Evolutionary conservation across 805 yeast species (phyloP), one percentile per base, ranked within the genome.

Genomic region (Wickerhamomyces alni): DNA sequence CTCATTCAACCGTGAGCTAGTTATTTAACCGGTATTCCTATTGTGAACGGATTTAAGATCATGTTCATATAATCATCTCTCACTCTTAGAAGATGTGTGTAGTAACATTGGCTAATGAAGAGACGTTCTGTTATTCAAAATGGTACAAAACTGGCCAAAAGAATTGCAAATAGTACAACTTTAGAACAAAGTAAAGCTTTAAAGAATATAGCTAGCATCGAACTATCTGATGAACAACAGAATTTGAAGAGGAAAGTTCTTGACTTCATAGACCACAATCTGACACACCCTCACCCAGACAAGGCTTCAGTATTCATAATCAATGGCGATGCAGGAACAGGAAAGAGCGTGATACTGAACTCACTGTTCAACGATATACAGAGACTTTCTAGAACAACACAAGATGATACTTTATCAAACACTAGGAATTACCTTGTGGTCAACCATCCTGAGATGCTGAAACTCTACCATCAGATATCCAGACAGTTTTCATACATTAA

Each of bases 281-380:
- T 68, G 10, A 26, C 36, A 2, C 34, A 41, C 1, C 30, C 36
- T 15, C 3, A 31, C 9, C n/a, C 36, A 3, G 45, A 41, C 22
- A 46, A 39, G 29, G 54, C 69, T 1, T 55, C 69, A 0, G 57
- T 66, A 45, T 69, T 61, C 47, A 66, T 68, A 1, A 66, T 70
- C 36, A 62, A 67, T 43, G 75, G 75, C 36, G 72, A 67, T 52
- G 74, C 74, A 6, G 75, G 75, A 18, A 70, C 75, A 0, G 75
- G 75, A 11, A 70, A 69, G 44, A 62, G 69, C 13, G 73, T 66
- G 3, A 58, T 69, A 9, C 47, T 69, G 39, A 69, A 70, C 39
- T 50, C 71, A 7, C 35, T 70, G 19, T 68, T 70, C 48, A 67
- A 69, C 40, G 70, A 67, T 13, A 55, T 69, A 13, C 74, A 69